A percentile compares a stretch with the other conserved stretches of the same genome.
Evolutionary conservation across 1,284 basidiomycete genomes (phyloP).

Genomic region (Ceratobasidium sp.): DNA sequence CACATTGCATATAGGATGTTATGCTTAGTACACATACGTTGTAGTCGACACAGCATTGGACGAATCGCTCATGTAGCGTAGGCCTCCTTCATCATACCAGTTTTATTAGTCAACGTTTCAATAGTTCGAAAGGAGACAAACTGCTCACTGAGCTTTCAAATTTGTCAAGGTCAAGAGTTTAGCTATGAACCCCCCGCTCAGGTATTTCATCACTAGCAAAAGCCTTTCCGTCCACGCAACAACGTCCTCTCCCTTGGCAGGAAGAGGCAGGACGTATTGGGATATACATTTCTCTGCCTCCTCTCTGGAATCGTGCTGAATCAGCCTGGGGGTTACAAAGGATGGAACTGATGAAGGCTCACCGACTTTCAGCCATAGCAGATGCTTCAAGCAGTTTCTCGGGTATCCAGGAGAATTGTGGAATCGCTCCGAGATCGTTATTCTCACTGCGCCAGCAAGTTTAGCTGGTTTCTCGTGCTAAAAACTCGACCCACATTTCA

Average conservation of each 20-base stretch:
- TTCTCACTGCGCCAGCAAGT: slow-evolving; percentile 68
- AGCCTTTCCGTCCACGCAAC: slow-evolving; percentile 85
- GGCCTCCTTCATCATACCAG: slow-evolving; percentile 63
- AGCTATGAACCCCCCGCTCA: slow-evolving; percentile 68
- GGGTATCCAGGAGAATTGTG: slow-evolving; percentile 95
- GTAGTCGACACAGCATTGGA: slow-evolving; percentile 75
- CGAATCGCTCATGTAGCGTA: slow-evolving; percentile 66
- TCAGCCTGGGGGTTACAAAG: neutral
- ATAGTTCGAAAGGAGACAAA: slow-evolving; percentile 49
- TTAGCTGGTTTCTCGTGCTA: neutral
- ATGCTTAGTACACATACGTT: slow-evolving; percentile 65
- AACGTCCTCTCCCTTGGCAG: slow-evolving; percentile 73
- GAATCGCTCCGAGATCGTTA: slow-evolving; percentile 72
- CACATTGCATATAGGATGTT: neutral
- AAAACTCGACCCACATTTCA: slow-evolving; percentile 72
- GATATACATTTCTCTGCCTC: slow-evolving; percentile 71
- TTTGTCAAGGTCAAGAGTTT: slow-evolving; percentile 69
- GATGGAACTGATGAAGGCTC: slow-evolving; percentile 42
- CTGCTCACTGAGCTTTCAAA: slow-evolving; percentile 65
- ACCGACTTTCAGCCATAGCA: slow-evolving; percentile 66
- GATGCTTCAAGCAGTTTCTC: slow-evolving; percentile 68
- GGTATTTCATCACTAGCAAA: slow-evolving; percentile 72
- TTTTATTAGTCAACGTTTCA: no score
- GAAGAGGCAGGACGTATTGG: slow-evolving; percentile 83
- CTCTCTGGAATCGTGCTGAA: slow-evolving; percentile 52